Evolutionary conservation across 1,284 basidiomycete species (phyloP).

Genomic region (Austroboletus niveus): DNA sequence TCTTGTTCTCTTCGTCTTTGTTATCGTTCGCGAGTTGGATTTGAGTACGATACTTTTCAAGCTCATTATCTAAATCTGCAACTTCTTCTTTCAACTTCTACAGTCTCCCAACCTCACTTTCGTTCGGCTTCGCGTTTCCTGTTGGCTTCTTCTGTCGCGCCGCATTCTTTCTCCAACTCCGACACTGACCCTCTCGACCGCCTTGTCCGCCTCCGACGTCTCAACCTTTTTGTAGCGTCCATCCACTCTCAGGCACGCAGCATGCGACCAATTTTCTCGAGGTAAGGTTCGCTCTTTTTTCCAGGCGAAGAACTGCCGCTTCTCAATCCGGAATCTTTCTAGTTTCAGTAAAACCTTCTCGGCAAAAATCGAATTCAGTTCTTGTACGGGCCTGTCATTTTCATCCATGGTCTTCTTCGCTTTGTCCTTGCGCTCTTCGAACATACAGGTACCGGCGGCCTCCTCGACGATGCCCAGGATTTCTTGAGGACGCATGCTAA

Average conservation of each 20-base stretch:
- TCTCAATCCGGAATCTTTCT: constrained; percentile 88
- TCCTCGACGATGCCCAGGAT: constrained; percentile 99
- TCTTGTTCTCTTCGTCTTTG: constrained; percentile 79
- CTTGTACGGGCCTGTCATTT: constrained; percentile 96
- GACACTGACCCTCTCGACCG: constrained; percentile 43
- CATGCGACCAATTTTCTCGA: constrained; percentile 74
- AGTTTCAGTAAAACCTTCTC: constrained; percentile 97
- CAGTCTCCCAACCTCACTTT: constrained; percentile 73
- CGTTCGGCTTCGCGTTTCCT: constrained; percentile 66
- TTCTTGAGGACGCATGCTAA: constrained; percentile 98
- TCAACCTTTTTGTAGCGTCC: constrained; percentile 46
- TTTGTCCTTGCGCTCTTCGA: constrained; percentile 98
- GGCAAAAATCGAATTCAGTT: constrained; percentile 75
- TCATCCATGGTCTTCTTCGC: constrained; percentile 96
- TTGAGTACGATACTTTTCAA: constrained; percentile 89
- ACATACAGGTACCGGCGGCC: constrained; percentile 98
- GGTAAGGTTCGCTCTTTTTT: constrained; percentile 74
- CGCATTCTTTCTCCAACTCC: constrained; percentile 47
- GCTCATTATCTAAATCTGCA: constrained; percentile 75
- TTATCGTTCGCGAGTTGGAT: constrained; percentile 79
- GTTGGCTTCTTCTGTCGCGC: constrained; percentile 57
- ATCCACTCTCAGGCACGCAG: constrained; percentile 92
- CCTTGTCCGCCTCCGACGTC: constrained; percentile 50
- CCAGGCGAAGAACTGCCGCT: constrained; percentile 86
- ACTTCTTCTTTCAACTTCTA: constrained; percentile 78